These are phyloP conservation scores for Suillus brevipes DNA, from an alignment of 768 basidiomycete genomes.

Conservation along the genomic window DNA sequence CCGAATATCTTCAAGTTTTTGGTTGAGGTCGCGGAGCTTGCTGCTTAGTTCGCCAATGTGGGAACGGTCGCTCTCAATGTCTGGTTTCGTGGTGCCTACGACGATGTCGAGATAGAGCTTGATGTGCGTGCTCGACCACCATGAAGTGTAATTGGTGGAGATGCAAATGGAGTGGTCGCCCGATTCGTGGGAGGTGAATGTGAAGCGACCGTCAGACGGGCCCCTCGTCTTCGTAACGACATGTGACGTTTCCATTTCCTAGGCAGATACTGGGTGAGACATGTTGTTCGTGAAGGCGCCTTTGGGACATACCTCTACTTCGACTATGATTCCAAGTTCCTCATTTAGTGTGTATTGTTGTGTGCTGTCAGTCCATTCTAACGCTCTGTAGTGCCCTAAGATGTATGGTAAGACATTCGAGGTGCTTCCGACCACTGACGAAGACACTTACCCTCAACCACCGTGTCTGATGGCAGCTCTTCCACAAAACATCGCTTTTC, in stretches of 20 bases:
- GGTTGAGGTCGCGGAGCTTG: slow-evolving; percentile 90
- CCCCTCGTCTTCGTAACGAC: slow-evolving; percentile 88
- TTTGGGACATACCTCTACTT: slow-evolving; percentile 71
- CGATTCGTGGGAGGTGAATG: slow-evolving; percentile 95
- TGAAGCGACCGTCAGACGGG: slow-evolving; percentile 87
- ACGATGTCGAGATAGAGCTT: slow-evolving; percentile 93
- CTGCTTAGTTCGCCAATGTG: slow-evolving; percentile 80
- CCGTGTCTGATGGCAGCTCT: slow-evolving; percentile 92
- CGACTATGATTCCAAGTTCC: slow-evolving; percentile 84
- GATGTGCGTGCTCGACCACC: slow-evolving; percentile 86
- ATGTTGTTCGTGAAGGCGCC: not conserved
- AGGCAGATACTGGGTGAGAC: slow-evolving; percentile 2
- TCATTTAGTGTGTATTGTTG: slow-evolving; percentile 71
- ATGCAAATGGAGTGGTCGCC: slow-evolving; percentile 98
- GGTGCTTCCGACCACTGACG: not conserved
- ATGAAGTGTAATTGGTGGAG: slow-evolving; percentile 88
- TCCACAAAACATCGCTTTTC: slow-evolving; percentile 96
- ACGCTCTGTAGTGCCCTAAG: slow-evolving; percentile 81
- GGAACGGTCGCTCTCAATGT: slow-evolving; percentile 82
- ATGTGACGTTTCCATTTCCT: slow-evolving; percentile 88
- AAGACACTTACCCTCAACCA: slow-evolving; percentile 75
- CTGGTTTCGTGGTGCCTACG: slow-evolving; percentile 84
- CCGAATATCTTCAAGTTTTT: slow-evolving; percentile 88
- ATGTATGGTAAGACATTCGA: slow-evolving; percentile 2
- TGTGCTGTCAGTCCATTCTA: slow-evolving; percentile 82